Evolutionary conservation across 2,329 filamentous ascomycete genomes (phyloP).

Genomic region (Cladophialophora immunda): DNA sequence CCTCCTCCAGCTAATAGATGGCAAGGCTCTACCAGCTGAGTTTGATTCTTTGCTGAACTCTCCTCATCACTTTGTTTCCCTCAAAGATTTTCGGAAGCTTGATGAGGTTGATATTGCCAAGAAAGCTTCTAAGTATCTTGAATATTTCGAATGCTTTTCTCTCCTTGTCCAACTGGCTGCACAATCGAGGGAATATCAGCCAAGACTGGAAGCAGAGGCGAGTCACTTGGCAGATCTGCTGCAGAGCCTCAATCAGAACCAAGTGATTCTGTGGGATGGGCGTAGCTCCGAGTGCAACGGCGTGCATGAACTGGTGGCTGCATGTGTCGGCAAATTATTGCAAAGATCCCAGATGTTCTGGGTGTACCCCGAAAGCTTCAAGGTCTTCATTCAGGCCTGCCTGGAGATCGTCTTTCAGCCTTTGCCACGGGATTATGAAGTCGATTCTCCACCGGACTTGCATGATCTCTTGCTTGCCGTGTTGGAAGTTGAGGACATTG

Average conservation of each 20-base stretch:
- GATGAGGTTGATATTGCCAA: neutral
- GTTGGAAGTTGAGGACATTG: slow-evolving; percentile 19
- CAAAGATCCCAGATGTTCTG: slow-evolving; percentile 22
- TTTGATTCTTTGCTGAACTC: slow-evolving; percentile 13
- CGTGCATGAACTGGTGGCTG: slow-evolving; percentile 20
- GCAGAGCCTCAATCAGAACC: neutral
- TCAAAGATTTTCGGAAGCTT: slow-evolving; percentile 8
- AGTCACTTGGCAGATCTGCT: slow-evolving; percentile 20
- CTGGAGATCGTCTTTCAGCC: slow-evolving; percentile 7
- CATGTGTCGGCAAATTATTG: slow-evolving; percentile 32
- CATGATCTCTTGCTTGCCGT: slow-evolving; percentile 12
- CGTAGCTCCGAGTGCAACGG: slow-evolving; percentile 18
- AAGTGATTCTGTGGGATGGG: slow-evolving; percentile 25
- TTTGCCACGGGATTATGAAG: neutral
- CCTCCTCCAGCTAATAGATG: slow-evolving; percentile 12
- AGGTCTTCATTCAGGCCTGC: slow-evolving; percentile 10
- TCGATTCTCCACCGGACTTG: neutral
- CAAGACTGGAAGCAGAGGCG: slow-evolving; percentile 21
- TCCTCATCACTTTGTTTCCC: slow-evolving; percentile 23
- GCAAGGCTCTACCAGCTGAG: neutral
- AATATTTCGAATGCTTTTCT: slow-evolving; percentile 32
- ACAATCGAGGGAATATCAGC: slow-evolving; percentile 1
- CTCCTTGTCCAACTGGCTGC: slow-evolving; percentile 23
- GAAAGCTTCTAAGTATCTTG: slow-evolving; percentile 23
- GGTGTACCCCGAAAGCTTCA: slow-evolving; percentile 16